Conservation (phyloP, 352 stramenopile species). For the Phytophthora citrophthora region DNA sequence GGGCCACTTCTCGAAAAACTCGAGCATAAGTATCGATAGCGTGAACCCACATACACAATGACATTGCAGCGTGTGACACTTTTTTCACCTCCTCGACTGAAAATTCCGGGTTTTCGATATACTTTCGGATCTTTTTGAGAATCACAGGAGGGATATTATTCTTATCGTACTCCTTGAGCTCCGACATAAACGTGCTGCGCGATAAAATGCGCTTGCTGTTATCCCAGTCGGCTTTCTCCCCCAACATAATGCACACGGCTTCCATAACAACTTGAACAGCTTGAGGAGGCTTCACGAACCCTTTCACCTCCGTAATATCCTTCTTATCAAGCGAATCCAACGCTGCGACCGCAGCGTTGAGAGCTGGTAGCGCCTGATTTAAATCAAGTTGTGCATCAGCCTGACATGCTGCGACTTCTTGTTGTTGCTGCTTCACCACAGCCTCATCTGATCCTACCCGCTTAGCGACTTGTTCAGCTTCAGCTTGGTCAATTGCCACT, state of each 20-base stretch:
- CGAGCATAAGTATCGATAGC: constrained; percentile 84
- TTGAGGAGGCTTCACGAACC: constrained; percentile 84
- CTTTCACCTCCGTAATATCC: constrained; percentile 89
- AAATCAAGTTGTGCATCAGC: constrained; percentile 80
- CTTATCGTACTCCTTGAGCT: constrained; percentile 90
- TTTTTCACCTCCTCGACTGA: constrained; percentile 86
- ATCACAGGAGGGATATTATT: constrained; percentile 64
- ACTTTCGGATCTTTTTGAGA: constrained; percentile 83
- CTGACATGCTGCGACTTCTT: constrained; percentile 65
- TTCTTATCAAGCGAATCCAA: constrained; percentile 88
- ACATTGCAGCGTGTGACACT: constrained; percentile 79
- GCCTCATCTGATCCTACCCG: constrained; percentile 66
- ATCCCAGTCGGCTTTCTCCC: constrained; percentile 87
- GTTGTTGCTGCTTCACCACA: constrained; percentile 68
- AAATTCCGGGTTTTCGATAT: constrained; percentile 87
- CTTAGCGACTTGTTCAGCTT: constrained; percentile 53
- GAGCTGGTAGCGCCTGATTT: constrained; percentile 70
- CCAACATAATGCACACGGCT: constrained; percentile 88
- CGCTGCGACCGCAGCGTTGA: constrained; percentile 75
- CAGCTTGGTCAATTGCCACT: constrained; percentile 66
- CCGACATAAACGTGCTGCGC: constrained; percentile 72
- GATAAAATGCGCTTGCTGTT: constrained; percentile 83
- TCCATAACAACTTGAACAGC: constrained; percentile 89
- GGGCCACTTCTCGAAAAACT: constrained; percentile 76
- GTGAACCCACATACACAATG: constrained; percentile 91